These are phyloP conservation scores for Ophiocordyceps camponoti-saundersi DNA, from an alignment of 2,329 filamentous ascomycete species.

Conservation along the genomic window DNA sequence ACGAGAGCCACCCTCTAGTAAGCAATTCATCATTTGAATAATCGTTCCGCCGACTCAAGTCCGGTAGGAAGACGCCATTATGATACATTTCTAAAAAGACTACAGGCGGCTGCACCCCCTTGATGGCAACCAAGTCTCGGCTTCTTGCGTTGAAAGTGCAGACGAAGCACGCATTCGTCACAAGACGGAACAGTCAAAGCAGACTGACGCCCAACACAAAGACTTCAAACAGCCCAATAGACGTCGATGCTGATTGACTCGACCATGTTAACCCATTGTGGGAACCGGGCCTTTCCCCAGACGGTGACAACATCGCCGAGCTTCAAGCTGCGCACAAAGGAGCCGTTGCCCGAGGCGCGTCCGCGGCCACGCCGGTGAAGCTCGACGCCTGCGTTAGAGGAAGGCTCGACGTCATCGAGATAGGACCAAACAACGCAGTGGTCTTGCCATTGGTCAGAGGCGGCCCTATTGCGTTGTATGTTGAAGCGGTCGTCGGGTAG, in stretches of 20 bases:
- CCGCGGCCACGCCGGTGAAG: slow-evolving; percentile 30
- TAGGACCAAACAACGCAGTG: slow-evolving; percentile 37
- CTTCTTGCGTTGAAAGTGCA: too few species aligned
- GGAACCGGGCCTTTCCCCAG: slow-evolving; percentile 42
- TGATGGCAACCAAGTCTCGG: too few species aligned
- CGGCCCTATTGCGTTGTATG: slow-evolving; percentile 30
- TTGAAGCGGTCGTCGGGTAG: slow-evolving; percentile 16
- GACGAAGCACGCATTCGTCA: too few species aligned
- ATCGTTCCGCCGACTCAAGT: too few species aligned
- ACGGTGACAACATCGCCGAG: slow-evolving; percentile 45
- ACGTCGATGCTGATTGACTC: slow-evolving; percentile 34
- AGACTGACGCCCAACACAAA: not conserved
- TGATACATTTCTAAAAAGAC: too few species aligned
- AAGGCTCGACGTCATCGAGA: slow-evolving; percentile 26
- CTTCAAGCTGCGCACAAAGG: slow-evolving; percentile 36
- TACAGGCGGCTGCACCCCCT: too few species aligned
- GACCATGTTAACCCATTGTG: slow-evolving; percentile 34
- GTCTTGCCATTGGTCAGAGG: slow-evolving; percentile 14
- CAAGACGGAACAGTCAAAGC: slow-evolving; percentile 1
- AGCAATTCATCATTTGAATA: too few species aligned
- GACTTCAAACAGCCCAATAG: slow-evolving; percentile 35
- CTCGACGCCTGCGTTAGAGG: slow-evolving; percentile 20
- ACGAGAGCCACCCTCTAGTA: too few species aligned
- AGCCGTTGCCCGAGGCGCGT: slow-evolving; percentile 29
- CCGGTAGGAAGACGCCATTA: too few species aligned